Percentiles rank a stretch among this genome's conserved stretches.
phyloP scores from a whole-genome alignment of 1,139 yeast species.

The Candida mesenterica region DNA sequence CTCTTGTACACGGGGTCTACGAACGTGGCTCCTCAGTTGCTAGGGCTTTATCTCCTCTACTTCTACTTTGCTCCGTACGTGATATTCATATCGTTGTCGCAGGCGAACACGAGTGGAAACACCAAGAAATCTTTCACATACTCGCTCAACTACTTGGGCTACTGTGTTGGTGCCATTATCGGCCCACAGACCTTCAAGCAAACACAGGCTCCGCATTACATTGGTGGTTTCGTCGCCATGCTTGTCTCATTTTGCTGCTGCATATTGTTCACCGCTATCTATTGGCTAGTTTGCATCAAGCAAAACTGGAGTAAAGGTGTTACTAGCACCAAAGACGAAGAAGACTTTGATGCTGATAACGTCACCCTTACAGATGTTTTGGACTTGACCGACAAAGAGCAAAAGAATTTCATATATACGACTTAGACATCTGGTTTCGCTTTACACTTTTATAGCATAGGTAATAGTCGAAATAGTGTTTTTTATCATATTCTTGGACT shows the following conservation, averaged over 20 bases:
- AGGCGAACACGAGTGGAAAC: slow-evolving; percentile 37
- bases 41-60: slow-evolving; percentile 23
- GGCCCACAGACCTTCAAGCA: slow-evolving; percentile 40
- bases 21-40: slow-evolving; percentile 29
- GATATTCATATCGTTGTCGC: slow-evolving; percentile 34
- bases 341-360: slow-evolving; percentile 17
- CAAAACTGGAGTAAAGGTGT: slow-evolving; percentile 22
- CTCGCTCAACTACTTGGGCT: slow-evolving; percentile 23
- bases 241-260: slow-evolving; percentile 22
- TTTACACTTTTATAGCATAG: neutral
- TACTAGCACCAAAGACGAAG: slow-evolving; percentile 13
- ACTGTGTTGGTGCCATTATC: slow-evolving; percentile 36
- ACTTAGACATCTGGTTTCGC: slow-evolving; percentile 11
- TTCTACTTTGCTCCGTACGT: slow-evolving; percentile 25
- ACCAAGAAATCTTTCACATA: slow-evolving; percentile 28
- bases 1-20: slow-evolving; percentile 10
- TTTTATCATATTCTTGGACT: too few relatives aligned
- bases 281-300: slow-evolving; percentile 25
- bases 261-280: slow-evolving; percentile 22
- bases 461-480: neutral
- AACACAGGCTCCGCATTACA: slow-evolving; percentile 21
- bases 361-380: slow-evolving; percentile 19
- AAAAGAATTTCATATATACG: slow-evolving; percentile 25
- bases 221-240: slow-evolving; percentile 25
- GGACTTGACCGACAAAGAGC: slow-evolving; percentile 29